Evolutionary conservation across 2,329 filamentous ascomycete genomes (phyloP), one percentile per base, ranked within the genome.

Genomic region (Cladosporium velox): DNA sequence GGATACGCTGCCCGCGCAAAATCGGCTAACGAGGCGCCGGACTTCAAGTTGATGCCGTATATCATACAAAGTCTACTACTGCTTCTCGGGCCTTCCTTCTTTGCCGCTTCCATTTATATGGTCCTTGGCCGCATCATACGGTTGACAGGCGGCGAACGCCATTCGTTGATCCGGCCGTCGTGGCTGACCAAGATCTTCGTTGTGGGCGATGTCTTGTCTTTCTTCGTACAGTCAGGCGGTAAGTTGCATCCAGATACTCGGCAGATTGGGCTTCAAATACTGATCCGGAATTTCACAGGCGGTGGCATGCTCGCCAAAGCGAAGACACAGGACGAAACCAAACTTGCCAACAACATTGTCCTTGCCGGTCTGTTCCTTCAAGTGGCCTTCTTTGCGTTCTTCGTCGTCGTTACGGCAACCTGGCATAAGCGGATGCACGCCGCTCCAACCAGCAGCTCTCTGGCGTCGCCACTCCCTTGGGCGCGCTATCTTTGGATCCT

Each of bases 171-270:
- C 49, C 70, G 75, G 1, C 72, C 77, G 0, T 76, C 66, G 4
- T 83, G 81, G 79, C 72, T 87, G 4, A 87, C 85, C 2, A 83
- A 80, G 64, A 77, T 83, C 35, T 88, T 88, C 66, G 85, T 88
- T 4, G 58, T 72, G 4, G 84, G 85, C 32, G 86, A 88, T 68
- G 71, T 87, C 4, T 59, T 86, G 4, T 83, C 82, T 1, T 84
- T 88, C 71, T 34, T 81, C 3, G 73, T 86, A 4, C 85, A 88
- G 72, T 77, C 76, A 18, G 49, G 47, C 1, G 60, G 60, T 76
- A 74, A 51, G 59, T 24, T 15, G 4, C 12, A 52, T 26, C 49
- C 8, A 0, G 7, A 2, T 30, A 12, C 14, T 14, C 10, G 15
- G 18, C 4, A 8, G 3, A 4, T 28, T 4, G 4, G 18, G 8